phyloP scores from a whole-genome alignment of 129 eudicot species.

The Tagetes patula region DNA sequence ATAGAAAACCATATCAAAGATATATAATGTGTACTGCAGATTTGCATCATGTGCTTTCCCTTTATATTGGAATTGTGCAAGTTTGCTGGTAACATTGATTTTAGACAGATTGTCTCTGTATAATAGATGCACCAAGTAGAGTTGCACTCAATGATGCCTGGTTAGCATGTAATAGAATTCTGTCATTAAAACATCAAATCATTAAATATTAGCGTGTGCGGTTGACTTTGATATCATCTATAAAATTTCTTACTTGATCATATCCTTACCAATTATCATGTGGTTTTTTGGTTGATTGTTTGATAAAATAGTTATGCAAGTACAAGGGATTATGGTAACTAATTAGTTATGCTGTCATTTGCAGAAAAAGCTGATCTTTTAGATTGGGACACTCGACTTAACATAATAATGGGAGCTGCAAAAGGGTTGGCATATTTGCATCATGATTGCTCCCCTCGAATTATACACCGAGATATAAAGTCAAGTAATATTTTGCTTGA shows the following conservation, averaged over 20 bases:
- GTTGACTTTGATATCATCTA: conserved; percentile 4
- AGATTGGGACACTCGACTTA: conserved; percentile 88
- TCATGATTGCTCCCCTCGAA: conserved; percentile 98
- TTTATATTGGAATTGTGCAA: neutral
- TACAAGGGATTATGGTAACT: neutral
- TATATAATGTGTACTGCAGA: neutral
- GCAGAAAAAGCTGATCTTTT: conserved; percentile 80
- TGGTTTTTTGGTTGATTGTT: conserved; percentile 1
- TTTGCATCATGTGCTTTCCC: neutral
- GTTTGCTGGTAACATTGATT: neutral
- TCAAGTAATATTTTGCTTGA: conserved; percentile 98
- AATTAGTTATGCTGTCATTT: conserved; percentile 14
- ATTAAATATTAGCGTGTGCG: neutral
- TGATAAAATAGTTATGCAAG: conserved; percentile 13
- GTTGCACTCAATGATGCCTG: neutral
- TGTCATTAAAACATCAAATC: neutral
- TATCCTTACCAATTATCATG: neutral
- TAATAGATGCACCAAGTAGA: neutral
- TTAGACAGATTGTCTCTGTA: neutral
- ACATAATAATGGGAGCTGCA: conserved; percentile 91
- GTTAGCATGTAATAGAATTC: neutral
- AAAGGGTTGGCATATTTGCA: conserved; percentile 96
- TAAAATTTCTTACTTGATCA: neutral
- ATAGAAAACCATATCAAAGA: neutral
- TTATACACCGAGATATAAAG: conserved; percentile 95